Conservation (phyloP, 2,329 filamentous ascomycete species). For the Colletotrichum horii region DNA sequence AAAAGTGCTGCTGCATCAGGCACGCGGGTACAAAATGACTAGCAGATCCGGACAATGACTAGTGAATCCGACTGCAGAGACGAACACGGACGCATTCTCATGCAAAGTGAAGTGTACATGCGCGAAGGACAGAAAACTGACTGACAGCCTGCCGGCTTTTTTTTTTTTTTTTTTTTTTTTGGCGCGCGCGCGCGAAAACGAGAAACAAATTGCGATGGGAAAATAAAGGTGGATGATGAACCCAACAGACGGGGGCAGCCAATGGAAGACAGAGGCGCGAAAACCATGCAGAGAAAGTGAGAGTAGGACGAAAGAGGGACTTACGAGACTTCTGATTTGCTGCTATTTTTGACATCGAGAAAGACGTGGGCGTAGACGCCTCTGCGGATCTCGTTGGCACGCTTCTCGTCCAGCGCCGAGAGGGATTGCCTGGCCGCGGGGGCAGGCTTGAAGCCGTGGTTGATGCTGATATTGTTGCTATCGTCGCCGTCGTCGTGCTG, state of each 20-base stretch:
- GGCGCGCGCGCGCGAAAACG: not conserved
- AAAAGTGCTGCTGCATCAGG: not conserved
- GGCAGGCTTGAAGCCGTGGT: not conserved
- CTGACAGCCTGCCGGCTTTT: not conserved
- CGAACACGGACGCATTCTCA: not conserved
- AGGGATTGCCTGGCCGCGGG: conserved; percentile 19
- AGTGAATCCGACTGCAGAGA: not conserved
- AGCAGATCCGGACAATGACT: not conserved
- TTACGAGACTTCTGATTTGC: conserved; percentile 28
- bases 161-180: not conserved
- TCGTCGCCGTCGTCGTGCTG: not conserved
- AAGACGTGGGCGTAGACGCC: conserved; percentile 20
- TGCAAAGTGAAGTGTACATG: not conserved
- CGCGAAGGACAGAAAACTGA: not conserved
- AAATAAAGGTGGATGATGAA: not conserved
- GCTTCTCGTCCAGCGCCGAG: conserved; percentile 23
- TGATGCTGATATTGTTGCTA: not conserved
- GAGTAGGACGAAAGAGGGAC: conserved; percentile 6
- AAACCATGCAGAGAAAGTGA: not conserved
- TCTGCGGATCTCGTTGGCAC: conserved; percentile 21
- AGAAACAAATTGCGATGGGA: not conserved
- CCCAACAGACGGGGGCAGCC: not conserved
- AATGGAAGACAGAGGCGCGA: not conserved
- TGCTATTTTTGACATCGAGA: conserved; percentile 23
- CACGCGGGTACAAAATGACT: not conserved